A percentile compares a stretch with the other conserved stretches of the same genome.
phyloP scores from a whole-genome alignment of 1,284 basidiomycete species.

The Austropuccinia psidii region DNA sequence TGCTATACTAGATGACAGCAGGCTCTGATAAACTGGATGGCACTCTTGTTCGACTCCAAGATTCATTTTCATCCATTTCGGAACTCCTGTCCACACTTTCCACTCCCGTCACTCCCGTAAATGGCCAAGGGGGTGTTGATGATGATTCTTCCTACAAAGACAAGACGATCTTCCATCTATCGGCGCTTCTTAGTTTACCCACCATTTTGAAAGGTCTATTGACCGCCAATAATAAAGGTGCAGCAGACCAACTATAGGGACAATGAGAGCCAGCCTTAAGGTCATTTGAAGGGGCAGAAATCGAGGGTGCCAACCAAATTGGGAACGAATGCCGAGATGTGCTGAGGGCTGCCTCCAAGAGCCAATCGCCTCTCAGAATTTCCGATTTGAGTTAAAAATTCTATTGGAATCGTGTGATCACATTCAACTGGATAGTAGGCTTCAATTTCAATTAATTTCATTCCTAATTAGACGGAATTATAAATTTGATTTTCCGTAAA shows the following conservation, averaged over 20 bases:
- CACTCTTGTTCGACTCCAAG: slow-evolving; percentile 68
- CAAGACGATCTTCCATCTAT: neutral
- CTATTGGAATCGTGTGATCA: too few species aligned
- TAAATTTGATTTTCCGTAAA: too few species aligned
- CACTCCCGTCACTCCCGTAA: slow-evolving; percentile 5
- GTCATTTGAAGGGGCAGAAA: slow-evolving; percentile 5
- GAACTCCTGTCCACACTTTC: slow-evolving; percentile 63
- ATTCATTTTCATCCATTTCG: slow-evolving; percentile 74
- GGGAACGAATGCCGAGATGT: slow-evolving; percentile 31
- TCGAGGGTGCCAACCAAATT: neutral
- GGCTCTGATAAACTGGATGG: slow-evolving; percentile 70
- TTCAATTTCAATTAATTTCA: too few species aligned
- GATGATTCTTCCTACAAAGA: neutral
- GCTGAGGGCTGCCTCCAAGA: slow-evolving; percentile 14
- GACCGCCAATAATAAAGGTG: neutral
- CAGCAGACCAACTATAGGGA: slow-evolving; percentile 29
- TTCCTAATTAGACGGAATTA: too few species aligned
- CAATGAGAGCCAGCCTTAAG: slow-evolving; percentile 24
- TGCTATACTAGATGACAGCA: slow-evolving; percentile 64
- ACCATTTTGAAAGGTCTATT: slow-evolving; percentile 12
- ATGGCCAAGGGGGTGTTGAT: neutral
- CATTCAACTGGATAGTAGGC: too few species aligned
- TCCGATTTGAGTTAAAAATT: too few species aligned
- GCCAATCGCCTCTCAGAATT: too few species aligned
- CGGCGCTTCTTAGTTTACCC: slow-evolving; percentile 25